A percentile compares a stretch with the other conserved stretches of the same genome.
Evolutionary conservation across 2,329 filamentous ascomycete genomes (phyloP).

Genomic region (Exophiala aquamarina): DNA sequence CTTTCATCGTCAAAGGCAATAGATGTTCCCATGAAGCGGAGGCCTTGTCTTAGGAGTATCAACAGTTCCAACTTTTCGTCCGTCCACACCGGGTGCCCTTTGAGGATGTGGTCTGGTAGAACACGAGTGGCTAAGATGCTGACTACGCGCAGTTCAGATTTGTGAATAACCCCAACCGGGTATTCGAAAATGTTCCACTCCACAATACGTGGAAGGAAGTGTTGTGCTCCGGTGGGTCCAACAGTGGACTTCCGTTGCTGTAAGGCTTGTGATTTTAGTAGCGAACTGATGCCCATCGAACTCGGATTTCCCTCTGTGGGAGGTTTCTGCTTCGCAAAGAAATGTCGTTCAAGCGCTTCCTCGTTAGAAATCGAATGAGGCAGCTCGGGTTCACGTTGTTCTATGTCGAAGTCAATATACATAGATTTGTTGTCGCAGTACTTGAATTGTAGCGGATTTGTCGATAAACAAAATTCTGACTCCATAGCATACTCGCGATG

Average conservation of each 20-base stretch:
- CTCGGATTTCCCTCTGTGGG: no score
- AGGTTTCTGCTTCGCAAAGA: slow-evolving; percentile 4
- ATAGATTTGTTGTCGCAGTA: background rate
- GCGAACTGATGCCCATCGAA: no score
- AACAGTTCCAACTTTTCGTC: slow-evolving; percentile 34
- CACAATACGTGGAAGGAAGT: background rate
- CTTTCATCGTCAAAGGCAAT: no score
- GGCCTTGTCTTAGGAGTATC: slow-evolving; percentile 37
- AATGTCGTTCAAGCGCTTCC: slow-evolving; percentile 12
- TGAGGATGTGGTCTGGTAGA: slow-evolving; percentile 37
- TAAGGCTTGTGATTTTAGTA: no score
- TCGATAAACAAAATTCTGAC: background rate
- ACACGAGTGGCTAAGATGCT: slow-evolving; percentile 26
- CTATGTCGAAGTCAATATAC: background rate
- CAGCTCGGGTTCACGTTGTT: no score
- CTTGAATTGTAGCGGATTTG: background rate
- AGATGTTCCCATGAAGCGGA: slow-evolving; percentile 25
- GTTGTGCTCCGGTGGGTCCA: background rate
- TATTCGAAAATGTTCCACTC: background rate
- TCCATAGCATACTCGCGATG: slow-evolving; percentile 20
- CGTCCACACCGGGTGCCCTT: slow-evolving; percentile 30
- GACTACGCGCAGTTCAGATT: slow-evolving; percentile 6
- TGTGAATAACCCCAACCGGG: background rate
- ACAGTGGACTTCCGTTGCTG: background rate
- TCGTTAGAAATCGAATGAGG: slow-evolving; percentile 9